These are phyloP conservation scores for Fusarium sp. DNA, from an alignment of 2,329 filamentous ascomycete species.

Conservation along the genomic window DNA sequence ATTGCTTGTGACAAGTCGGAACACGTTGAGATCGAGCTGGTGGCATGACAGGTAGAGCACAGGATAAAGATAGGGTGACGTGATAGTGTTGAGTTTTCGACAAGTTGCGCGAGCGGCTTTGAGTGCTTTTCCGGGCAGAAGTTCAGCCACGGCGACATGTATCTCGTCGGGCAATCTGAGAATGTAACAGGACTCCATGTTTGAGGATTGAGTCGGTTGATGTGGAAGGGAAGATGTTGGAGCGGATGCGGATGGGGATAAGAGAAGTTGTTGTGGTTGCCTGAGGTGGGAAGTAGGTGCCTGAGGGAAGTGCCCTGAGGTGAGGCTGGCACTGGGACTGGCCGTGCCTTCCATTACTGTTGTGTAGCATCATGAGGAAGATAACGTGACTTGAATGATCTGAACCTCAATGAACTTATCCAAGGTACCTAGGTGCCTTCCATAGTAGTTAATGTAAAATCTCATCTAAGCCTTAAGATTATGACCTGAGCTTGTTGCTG, in stretches of 20 bases:
- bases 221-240: neutral
- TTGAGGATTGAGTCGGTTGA: accelerated
- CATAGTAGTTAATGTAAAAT: too few relatives aligned
- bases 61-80: accelerated
- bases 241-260: neutral
- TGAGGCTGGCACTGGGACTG: too few relatives aligned
- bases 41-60: neutral
- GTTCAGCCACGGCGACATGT: accelerated
- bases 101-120: neutral
- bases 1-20: neutral
- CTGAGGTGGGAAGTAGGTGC: too few relatives aligned
- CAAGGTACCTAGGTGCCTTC: too few relatives aligned
- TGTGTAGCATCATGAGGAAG: too few relatives aligned
- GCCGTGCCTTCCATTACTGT: too few relatives aligned
- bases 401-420: too few relatives aligned
- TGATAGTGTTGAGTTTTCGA: accelerated
- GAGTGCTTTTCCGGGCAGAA: neutral
- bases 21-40: neutral
- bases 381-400: neutral
- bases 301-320: too few relatives aligned
- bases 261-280: neutral
- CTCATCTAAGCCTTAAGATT: neutral
- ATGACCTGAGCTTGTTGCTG: neutral
- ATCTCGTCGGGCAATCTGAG: neutral
- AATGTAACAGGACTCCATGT: accelerated